Percentiles rank a stretch among this genome's conserved stretches.
Conservation (phyloP, 495 filamentous ascomycete genomes). For the Aeminium ludgeri region DNA sequence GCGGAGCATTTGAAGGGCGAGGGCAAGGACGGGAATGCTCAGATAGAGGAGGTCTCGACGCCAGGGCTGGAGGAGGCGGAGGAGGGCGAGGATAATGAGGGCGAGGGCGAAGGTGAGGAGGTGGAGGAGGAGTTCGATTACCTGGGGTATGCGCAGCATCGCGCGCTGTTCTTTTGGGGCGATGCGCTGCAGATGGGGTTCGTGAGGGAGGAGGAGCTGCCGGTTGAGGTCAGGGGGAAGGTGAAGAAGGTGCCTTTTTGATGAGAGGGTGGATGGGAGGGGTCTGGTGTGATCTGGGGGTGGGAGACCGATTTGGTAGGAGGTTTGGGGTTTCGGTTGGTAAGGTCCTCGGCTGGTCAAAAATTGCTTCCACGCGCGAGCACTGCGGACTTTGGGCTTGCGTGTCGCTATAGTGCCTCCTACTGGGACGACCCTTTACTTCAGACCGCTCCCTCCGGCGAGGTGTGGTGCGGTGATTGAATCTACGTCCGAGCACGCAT, state of each 20-base stretch:
- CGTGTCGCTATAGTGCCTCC: too few relatives aligned
- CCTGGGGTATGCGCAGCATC: slow-evolving; percentile 73
- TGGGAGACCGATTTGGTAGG: too few relatives aligned
- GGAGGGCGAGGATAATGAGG: background rate
- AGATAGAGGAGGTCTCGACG: background rate
- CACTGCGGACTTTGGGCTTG: too few relatives aligned
- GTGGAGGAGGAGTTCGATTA: slow-evolving; percentile 74
- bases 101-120: slow-evolving; percentile 26
- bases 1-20: background rate
- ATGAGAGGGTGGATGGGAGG: background rate
- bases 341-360: too few relatives aligned
- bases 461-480: too few relatives aligned
- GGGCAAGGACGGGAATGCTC: background rate
- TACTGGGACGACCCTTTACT: too few relatives aligned
- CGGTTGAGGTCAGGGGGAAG: slow-evolving; percentile 36
- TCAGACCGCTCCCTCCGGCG: too few relatives aligned
- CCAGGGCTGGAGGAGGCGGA: slow-evolving; percentile 9
- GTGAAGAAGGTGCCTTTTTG: slow-evolving; percentile 48
- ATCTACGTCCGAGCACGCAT: too few relatives aligned
- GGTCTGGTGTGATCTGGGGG: too few relatives aligned
- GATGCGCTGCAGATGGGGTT: slow-evolving; percentile 63
- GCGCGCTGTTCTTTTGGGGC: slow-evolving; percentile 84
- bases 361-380: too few relatives aligned
- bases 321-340: too few relatives aligned
- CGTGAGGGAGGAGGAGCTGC: slow-evolving; percentile 55